Evolutionary conservation across 345 rosid genomes (phyloP).

Genomic region (Lenwebbia sp.): DNA sequence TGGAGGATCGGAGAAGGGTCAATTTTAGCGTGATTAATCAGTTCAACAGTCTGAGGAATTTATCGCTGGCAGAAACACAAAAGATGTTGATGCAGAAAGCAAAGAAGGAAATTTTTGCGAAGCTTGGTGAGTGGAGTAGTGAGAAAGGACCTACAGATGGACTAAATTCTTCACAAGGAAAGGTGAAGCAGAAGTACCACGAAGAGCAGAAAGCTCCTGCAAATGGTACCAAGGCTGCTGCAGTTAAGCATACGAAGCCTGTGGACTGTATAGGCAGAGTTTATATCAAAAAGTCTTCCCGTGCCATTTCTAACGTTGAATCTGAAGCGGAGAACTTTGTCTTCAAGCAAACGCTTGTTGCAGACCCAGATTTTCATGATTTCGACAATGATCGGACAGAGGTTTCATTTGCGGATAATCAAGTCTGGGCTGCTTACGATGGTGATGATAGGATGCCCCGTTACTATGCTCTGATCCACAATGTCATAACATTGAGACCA

Average conservation of each 20-base stretch:
- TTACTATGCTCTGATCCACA: constrained; percentile 38
- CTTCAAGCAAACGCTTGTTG: constrained; percentile 23
- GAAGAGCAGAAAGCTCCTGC: not conserved
- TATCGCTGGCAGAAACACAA: constrained; percentile 7
- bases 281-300: not conserved
- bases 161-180: constrained; percentile 2
- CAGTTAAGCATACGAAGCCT: not conserved
- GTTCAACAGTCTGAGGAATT: not conserved
- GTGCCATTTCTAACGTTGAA: constrained; percentile 3
- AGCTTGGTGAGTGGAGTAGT: constrained; percentile 8
- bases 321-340: not conserved
- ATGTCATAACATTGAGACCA: constrained; percentile 38
- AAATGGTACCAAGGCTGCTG: not conserved
- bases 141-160: not conserved
- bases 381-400: constrained; percentile 41
- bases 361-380: constrained; percentile 52
- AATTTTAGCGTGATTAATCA: constrained; percentile 1
- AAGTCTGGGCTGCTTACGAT: constrained; percentile 61
- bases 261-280: not conserved
- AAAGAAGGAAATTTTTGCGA: constrained; percentile 11
- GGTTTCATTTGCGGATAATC: constrained; percentile 30
- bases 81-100: constrained; percentile 25
- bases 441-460: constrained; percentile 62
- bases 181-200: not conserved
- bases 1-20: not conserved